Evolutionary conservation across 31 red algal genomes (phyloP), one percentile per base, ranked within the genome.

Genomic region (Asparagopsis taxiformis): DNA sequence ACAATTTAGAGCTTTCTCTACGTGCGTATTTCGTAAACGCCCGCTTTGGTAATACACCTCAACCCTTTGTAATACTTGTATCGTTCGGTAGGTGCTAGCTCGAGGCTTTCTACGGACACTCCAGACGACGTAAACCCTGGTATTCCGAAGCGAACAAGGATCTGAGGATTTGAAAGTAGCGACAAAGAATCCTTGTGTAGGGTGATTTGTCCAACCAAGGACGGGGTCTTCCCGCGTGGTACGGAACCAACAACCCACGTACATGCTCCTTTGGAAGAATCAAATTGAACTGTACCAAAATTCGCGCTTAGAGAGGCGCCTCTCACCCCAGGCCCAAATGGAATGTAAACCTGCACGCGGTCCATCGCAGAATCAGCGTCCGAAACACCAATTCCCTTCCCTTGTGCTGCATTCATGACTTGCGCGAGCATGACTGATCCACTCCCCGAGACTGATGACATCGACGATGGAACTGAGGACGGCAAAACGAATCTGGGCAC

Each of bases 1-100:
- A n/a, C n/a, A n/a, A n/a, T n/a, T n/a, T n/a, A n/a, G n/a, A n/a
- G n/a, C n/a, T n/a, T n/a, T 66, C 70, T 17, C 24, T 80, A 85
- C 26, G 75, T 72, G 34, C 93, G 93, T 53, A 96, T 33, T 69
- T 96, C 93, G 31, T 90, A 96, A 17, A 51, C 59, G 24, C 85
- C 85, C 11, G 93, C 80, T 30, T 82, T 96, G 61, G 93, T 96
- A 17, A 91, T 61, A 44, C 93, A 91, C 31, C 81, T 69, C 56
- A 96, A 63, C 28, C 93, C 93, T 32, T 96, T 96, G 54, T 86
- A 96, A n/a, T 88, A 89, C 68, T 90, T 85, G 58, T 96, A 96
- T 34, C 33, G 39, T 44, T 96, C 93, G 21, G 66, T 39, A 15
- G 65, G 55, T 31, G 19, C 30, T n/a, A 96, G 55, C n/a, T 82